Evolutionary conservation across 179 eudicot species (phyloP), one percentile per base, ranked within the genome.

Genomic region (Vitellaria paradoxa): DNA sequence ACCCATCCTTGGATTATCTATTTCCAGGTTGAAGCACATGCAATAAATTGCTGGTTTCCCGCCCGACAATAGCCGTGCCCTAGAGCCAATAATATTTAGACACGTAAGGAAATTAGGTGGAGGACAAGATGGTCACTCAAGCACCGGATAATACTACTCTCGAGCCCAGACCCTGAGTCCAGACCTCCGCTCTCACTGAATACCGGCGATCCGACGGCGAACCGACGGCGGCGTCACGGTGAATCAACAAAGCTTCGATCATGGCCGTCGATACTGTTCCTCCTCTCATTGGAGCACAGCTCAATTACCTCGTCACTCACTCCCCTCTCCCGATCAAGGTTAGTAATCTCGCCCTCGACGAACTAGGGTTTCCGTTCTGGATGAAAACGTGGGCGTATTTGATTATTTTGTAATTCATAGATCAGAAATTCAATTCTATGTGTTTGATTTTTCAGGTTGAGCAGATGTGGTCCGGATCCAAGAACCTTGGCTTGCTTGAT

Each of bases 391-490:
- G 37, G 37, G 2, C 37, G 37, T 30, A 30, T 30, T 30, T 30
- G 37, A 30, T 30, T n/a, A 12, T 66, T 17, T 37, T 47, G 26
- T 14, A 68, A 70, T 63, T 76, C 74, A 74, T 76, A 52, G 13
- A 12, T 67, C 47, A 56, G 24, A 47, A 20, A 10, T 57, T n/a
- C 49, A 20, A 21, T 68, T 47, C 8, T 56, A 7, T 18, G 66
- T 20, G n/a, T 56, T 65, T 66, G 50, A 49, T 11, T 60, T 57
- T 78, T 65, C 83, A 95, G 99, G 96, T 93, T 68, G 98, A 95
- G 14, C 90, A 88, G 67, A 88, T 95, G 92, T 93, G 99, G 93
- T 87, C 99, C 66, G 98, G 97, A 18, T 88, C 91, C 30, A 95
- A 90, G 74, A 84, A 81, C 84, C 73, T 72, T 26, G 69, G 55